These are phyloP conservation scores for Diaporthe eres DNA, from an alignment of 2,329 filamentous ascomycete genomes.

Conservation along the genomic window DNA sequence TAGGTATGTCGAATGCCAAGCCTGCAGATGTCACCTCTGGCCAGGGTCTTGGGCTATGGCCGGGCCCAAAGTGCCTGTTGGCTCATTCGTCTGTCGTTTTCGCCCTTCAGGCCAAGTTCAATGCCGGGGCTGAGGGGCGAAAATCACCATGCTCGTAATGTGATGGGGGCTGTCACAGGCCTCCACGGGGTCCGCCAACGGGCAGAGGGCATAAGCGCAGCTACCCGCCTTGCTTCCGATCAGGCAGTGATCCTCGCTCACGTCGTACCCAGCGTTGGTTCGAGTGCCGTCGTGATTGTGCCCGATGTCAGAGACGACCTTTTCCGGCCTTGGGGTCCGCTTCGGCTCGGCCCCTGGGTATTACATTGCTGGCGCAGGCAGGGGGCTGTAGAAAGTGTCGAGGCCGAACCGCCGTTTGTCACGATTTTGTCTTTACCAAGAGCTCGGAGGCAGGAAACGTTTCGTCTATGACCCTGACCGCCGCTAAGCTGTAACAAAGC, in stretches of 20 bases:
- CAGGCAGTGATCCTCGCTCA: neutral
- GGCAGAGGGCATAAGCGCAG: constrained; percentile 3
- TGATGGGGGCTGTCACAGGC: constrained; percentile 1
- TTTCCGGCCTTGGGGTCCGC: neutral
- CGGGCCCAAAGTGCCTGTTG: neutral
- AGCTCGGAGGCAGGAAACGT: neutral
- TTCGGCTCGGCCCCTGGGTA: neutral
- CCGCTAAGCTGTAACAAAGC: neutral
- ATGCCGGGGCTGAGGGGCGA: neutral
- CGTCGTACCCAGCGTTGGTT: neutral
- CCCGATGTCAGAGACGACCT: neutral
- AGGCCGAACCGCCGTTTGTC: neutral
- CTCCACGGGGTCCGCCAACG: neutral
- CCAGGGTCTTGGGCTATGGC: neutral
- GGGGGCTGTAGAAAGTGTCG: neutral
- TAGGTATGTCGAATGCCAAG: neutral
- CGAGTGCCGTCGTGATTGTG: neutral
- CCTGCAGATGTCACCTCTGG: neutral
- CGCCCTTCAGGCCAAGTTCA: neutral
- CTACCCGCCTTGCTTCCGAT: constrained; percentile 20
- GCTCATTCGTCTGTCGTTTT: neutral
- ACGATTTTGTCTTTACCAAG: neutral
- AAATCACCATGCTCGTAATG: neutral
- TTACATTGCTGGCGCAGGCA: neutral
- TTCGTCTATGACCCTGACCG: neutral